Percentiles rank a stretch among this genome's conserved stretches.
phyloP scores from a whole-genome alignment of 345 rosid genomes.

The Carallia brachiata region DNA sequence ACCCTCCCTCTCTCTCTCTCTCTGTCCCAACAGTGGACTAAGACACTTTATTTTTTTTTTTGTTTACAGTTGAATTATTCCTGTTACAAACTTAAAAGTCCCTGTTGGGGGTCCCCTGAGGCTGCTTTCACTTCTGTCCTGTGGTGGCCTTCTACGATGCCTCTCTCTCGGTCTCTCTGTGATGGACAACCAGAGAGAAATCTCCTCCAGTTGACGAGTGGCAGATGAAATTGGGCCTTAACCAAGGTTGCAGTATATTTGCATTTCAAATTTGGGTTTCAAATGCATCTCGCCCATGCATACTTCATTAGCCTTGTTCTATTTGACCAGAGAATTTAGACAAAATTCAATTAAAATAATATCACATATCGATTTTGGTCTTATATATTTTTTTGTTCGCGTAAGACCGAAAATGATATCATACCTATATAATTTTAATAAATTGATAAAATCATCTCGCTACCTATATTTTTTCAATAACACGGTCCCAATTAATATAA shows the following conservation, averaged over 20 bases:
- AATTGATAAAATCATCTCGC: no score
- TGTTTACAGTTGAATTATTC: constrained; percentile 23
- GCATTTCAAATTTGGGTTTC: constrained; percentile 1
- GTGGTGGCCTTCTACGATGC: constrained; percentile 11
- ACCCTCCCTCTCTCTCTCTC: neutral
- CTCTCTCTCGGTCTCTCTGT: neutral
- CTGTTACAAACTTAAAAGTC: constrained; percentile 5
- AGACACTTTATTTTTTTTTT: constrained; percentile 11
- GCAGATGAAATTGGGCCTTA: neutral
- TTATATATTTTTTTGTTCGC: no score
- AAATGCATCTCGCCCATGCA: neutral
- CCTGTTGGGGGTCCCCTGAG: constrained; percentile 28
- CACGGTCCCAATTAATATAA: no score
- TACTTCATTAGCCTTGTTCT: no score
- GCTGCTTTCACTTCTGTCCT: constrained; percentile 12
- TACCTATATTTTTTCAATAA: no score
- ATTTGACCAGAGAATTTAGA: no score
- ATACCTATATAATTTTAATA: no score
- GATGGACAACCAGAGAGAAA: no score
- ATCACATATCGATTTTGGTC: no score
- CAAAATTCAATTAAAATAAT: no score
- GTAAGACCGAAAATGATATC: no score
- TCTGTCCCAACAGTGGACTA: neutral
- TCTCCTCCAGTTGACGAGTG: constrained; percentile 13
- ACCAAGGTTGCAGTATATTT: neutral